Evolutionary conservation across 2,329 filamentous ascomycete species (phyloP).

Genomic region (Elsinoe necatrix): DNA sequence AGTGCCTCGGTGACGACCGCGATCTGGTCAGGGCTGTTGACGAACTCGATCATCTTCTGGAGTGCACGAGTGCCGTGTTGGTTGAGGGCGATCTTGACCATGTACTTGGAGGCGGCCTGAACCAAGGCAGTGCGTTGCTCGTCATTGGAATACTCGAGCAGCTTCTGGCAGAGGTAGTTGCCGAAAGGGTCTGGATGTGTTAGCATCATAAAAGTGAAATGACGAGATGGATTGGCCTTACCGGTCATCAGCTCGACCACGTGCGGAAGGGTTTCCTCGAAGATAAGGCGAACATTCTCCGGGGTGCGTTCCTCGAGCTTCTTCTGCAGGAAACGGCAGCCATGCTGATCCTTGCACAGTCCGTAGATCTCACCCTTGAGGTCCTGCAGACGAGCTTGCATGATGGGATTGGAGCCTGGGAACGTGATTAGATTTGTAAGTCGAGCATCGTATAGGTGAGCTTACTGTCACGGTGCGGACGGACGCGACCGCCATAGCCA

Average conservation of each 20-base stretch:
- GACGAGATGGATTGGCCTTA: conserved; percentile 24
- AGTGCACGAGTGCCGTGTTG: conserved; percentile 93
- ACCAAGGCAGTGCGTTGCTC: conserved; percentile 91
- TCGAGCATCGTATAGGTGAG: background rate
- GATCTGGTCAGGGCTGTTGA: conserved; percentile 76
- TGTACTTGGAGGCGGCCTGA: conserved; percentile 75
- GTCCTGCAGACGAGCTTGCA: conserved; percentile 64
- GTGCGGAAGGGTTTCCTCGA: conserved; percentile 83
- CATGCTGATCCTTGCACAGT: conserved; percentile 95
- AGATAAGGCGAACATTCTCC: conserved; percentile 84
- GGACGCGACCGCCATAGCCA: conserved; percentile 39
- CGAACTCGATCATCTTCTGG: conserved; percentile 99
- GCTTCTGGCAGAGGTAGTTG: conserved; percentile 98
- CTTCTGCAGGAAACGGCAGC: conserved; percentile 92
- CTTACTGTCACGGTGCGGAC: conserved; percentile 9
- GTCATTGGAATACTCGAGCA: conserved; percentile 90
- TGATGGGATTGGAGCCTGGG: conserved; percentile 8
- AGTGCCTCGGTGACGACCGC: conserved; percentile 81
- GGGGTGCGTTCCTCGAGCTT: conserved; percentile 85
- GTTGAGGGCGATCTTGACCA: conserved; percentile 90
- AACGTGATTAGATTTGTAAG: background rate
- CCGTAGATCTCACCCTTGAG: conserved; percentile 77
- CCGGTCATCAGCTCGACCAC: conserved; percentile 94
- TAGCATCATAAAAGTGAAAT: conserved; percentile 18
- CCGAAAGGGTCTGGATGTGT: conserved; percentile 70